These are phyloP conservation scores for Cystobasidium ongulense DNA, from an alignment of 768 basidiomycete genomes.

Conservation along the genomic window DNA sequence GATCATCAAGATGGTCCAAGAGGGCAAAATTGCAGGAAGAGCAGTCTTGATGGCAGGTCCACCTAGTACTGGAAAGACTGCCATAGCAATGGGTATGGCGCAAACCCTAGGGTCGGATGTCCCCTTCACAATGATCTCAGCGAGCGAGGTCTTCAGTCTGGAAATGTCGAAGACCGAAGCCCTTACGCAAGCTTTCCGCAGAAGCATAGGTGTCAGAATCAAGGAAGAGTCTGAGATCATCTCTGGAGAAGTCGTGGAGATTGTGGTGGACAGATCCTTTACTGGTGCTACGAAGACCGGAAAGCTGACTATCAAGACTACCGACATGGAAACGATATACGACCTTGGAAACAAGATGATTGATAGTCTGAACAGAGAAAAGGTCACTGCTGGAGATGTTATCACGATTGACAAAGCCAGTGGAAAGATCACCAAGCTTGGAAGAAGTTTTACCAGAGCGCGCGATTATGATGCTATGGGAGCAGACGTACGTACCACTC, in stretches of 20 bases:
- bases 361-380: conserved; percentile 91
- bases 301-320: conserved; percentile 92
- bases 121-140: conserved; percentile 95
- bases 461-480: conserved; percentile 99
- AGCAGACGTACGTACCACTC: conserved; percentile 67
- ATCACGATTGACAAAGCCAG: conserved; percentile 96
- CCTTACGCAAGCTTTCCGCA: conserved; percentile 86
- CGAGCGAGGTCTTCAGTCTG: conserved; percentile 93
- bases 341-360: conserved; percentile 99
- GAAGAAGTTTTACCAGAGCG: conserved; percentile 90
- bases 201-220: conserved; percentile 93
- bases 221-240: conserved; percentile 96
- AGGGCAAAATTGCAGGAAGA: conserved; percentile 86
- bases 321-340: conserved; percentile 99
- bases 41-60: conserved; percentile 97
- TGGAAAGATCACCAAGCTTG: conserved; percentile 91
- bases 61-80: conserved; percentile 94
- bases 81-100: conserved; percentile 96
- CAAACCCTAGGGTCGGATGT: conserved; percentile 89
- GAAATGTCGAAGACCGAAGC: conserved; percentile 99
- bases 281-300: conserved; percentile 98
- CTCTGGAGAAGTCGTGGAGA: conserved; percentile 96
- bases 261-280: conserved; percentile 91
- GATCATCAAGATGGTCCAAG: conserved; percentile 96
- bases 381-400: conserved; percentile 84